Evolutionary conservation across 176 grass and related monocot species (phyloP).

Genomic region (Oryza brachyantha): DNA sequence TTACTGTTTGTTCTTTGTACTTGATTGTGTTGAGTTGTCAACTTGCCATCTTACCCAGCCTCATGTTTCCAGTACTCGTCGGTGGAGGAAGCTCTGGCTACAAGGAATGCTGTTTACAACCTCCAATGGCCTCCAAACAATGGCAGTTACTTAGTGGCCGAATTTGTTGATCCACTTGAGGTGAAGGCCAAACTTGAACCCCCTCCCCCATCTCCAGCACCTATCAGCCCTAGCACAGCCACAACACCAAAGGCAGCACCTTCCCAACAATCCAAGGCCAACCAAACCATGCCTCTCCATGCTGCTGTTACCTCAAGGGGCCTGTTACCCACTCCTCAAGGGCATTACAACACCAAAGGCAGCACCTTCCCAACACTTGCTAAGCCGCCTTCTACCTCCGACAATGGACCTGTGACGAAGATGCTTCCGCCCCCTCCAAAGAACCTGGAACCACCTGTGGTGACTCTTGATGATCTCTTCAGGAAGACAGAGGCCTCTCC

Average conservation of each 20-base stretch:
- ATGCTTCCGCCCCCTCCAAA: constrained; percentile 41
- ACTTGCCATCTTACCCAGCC: background rate
- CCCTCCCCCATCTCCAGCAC: constrained; percentile 39
- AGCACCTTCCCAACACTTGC: background rate
- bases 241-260: constrained; percentile 13
- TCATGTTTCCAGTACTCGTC: constrained; percentile 57
- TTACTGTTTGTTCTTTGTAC: constrained; percentile 6
- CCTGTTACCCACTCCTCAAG: constrained; percentile 26
- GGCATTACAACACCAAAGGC: no score
- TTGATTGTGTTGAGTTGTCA: constrained; percentile 7
- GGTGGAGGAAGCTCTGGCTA: constrained; percentile 71
- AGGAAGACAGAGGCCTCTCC: constrained; percentile 65
- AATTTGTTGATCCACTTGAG: constrained; percentile 79
- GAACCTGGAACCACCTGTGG: constrained; percentile 28
- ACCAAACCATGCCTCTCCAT: constrained; percentile 33
- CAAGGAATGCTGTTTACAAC: constrained; percentile 75
- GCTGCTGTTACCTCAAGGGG: constrained; percentile 26
- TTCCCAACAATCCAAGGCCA: constrained; percentile 36
- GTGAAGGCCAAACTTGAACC: constrained; percentile 53
- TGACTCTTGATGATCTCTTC: constrained; percentile 77
- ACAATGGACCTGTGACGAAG: constrained; percentile 17
- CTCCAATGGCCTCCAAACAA: constrained; percentile 81
- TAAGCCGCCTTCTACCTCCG: constrained; percentile 2
- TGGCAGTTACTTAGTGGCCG: constrained; percentile 52
- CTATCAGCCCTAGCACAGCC: constrained; percentile 34